Percentiles rank a stretch among this genome's conserved stretches.
Conservation (phyloP, 2,329 filamentous ascomycete species). For the Hymenoscyphus fructigenus region DNA sequence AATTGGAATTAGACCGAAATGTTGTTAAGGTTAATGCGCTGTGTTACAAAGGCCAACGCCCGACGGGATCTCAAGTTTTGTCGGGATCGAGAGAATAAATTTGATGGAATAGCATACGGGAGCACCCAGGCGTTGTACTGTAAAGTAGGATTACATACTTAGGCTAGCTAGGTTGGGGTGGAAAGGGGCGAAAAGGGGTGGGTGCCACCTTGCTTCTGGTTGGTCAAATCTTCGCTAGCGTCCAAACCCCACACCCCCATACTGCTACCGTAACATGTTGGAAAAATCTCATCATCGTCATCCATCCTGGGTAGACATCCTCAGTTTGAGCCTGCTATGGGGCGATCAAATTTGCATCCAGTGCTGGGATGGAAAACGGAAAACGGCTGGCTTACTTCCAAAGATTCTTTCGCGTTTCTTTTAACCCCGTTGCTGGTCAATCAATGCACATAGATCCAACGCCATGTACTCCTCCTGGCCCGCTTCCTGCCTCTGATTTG, state of each 20-base stretch:
- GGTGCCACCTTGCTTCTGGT: no score
- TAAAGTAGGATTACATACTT: no score
- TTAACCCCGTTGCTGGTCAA: neutral
- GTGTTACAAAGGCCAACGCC: neutral
- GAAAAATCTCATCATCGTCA: neutral
- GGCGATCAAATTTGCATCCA: neutral
- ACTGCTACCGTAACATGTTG: no score
- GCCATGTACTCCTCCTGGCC: neutral
- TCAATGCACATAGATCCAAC: no score
- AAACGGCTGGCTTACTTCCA: neutral
- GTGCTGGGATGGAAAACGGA: neutral
- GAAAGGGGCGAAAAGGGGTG: no score
- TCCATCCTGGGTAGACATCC: neutral
- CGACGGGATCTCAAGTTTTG: neutral
- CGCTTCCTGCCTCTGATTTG: neutral
- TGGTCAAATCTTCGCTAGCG: no score
- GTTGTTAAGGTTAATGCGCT: neutral
- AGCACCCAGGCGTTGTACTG: no score
- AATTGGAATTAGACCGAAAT: neutral
- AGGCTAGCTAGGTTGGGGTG: no score
- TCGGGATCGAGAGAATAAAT: no score
- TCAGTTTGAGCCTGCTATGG: neutral
- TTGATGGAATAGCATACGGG: no score
- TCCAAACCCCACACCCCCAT: no score
- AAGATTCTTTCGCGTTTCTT: neutral